Conservation (phyloP, 345 rosid genomes). For the Gossypium mustelinum region DNA sequence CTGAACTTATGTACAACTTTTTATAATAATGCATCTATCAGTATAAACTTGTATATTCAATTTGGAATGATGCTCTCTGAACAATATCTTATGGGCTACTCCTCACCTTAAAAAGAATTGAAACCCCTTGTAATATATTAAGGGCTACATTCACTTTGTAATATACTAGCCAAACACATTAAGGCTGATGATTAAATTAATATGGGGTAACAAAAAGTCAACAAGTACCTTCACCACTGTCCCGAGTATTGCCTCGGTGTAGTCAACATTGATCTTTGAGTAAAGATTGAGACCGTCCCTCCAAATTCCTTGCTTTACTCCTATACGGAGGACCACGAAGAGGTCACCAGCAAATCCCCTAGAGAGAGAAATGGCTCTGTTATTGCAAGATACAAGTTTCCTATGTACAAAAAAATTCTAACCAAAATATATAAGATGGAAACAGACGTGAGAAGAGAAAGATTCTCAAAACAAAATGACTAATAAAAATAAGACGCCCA, state of each 20-base stretch:
- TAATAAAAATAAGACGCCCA: background rate
- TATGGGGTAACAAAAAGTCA: background rate
- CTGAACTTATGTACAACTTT: background rate
- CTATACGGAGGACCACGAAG: slow-evolving; percentile 56
- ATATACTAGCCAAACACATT: background rate
- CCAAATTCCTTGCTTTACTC: slow-evolving; percentile 66
- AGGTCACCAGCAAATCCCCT: slow-evolving; percentile 79
- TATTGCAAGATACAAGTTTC: background rate
- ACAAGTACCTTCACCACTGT: slow-evolving; percentile 50
- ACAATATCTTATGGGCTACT: background rate
- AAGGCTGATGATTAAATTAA: slow-evolving; percentile 1
- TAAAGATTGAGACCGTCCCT: slow-evolving; percentile 78
- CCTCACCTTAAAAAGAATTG: background rate
- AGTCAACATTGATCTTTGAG: slow-evolving; percentile 69
- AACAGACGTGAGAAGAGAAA: background rate
- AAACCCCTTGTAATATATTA: background rate
- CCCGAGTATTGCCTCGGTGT: slow-evolving; percentile 83
- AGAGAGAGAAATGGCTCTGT: slow-evolving; percentile 1
- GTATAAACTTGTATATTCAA: background rate
- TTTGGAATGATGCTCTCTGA: background rate
- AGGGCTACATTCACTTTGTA: background rate
- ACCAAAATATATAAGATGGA: background rate
- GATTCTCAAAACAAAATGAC: background rate
- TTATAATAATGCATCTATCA: background rate
- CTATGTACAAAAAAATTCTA: slow-evolving; percentile 8